Conservation (phyloP, 1,139 yeast genomes). For the Kodamaea suecica region DNA sequence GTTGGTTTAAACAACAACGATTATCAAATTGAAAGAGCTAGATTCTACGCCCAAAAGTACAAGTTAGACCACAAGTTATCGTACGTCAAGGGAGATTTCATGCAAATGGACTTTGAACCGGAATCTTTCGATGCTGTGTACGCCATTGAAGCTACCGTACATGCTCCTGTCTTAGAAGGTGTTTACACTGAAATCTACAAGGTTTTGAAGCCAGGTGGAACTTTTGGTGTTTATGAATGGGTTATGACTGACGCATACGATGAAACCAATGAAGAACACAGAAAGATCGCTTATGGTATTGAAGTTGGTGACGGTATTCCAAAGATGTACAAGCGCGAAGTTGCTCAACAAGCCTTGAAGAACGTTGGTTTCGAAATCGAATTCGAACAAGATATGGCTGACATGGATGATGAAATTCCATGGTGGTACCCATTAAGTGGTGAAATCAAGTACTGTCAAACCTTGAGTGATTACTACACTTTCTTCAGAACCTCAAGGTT, state of each 20-base stretch:
- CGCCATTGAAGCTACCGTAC: conserved; percentile 98
- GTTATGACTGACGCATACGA: conserved; percentile 95
- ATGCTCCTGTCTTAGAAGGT: conserved; percentile 95
- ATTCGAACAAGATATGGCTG: conserved; percentile 80
- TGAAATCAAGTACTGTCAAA: conserved; percentile 84
- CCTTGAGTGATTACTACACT: conserved; percentile 73
- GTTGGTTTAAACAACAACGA: conserved; percentile 96
- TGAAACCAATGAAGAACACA: conserved; percentile 81
- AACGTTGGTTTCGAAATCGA: conserved; percentile 84
- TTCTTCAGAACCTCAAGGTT: conserved; percentile 83
- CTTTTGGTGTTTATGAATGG: conserved; percentile 98
- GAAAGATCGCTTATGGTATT: conserved; percentile 94
- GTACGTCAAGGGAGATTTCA: conserved; percentile 96
- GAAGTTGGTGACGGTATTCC: conserved; percentile 99
- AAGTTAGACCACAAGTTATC: conserved; percentile 69
- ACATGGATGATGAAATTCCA: conserved; percentile 77
- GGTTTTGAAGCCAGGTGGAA: conserved; percentile 96
- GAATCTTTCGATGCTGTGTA: conserved; percentile 93
- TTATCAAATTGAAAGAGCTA: conserved; percentile 93
- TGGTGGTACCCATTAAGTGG: conserved; percentile 98
- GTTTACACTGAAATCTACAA: conserved; percentile 94
- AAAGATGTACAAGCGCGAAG: conserved; percentile 84
- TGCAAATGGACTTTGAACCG: conserved; percentile 96
- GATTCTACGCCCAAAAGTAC: conserved; percentile 66
- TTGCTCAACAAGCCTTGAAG: conserved; percentile 83